A percentile compares a stretch with the other conserved stretches of the same genome.
Conservation (phyloP, 2,329 filamentous ascomycete species). For the Fusarium multiceps region DNA sequence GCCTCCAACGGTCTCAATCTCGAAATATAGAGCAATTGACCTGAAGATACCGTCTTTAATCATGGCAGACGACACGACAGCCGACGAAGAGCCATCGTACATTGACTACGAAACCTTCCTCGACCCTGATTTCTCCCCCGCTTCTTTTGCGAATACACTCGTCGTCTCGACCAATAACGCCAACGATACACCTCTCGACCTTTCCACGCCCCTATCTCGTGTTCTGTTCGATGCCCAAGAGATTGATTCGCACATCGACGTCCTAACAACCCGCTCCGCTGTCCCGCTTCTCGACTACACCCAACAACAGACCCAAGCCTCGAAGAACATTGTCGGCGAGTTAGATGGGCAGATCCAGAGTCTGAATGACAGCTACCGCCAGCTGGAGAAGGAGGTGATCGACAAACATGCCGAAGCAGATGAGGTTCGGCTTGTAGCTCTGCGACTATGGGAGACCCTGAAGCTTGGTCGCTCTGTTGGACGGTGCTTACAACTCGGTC, state of each 20-base stretch:
- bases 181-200: conserved; percentile 88
- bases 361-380: conserved; percentile 85
- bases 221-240: conserved; percentile 98
- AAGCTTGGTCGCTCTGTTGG: conserved; percentile 80
- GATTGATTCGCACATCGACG: conserved; percentile 94
- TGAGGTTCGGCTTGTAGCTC: conserved; percentile 80
- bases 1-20: conserved; percentile 8
- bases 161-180: conserved; percentile 92
- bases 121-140: conserved; percentile 81
- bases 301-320: conserved; percentile 76
- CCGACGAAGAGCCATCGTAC: conserved; percentile 76
- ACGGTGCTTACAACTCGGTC: conserved; percentile 81
- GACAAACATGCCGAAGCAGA: conserved; percentile 88
- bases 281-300: conserved; percentile 85
- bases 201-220: conserved; percentile 91
- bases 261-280: conserved; percentile 85
- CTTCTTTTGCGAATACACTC: conserved; percentile 87
- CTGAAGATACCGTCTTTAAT: not conserved
- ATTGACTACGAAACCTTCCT: conserved; percentile 96
- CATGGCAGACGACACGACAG: conserved; percentile 26
- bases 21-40: not conserved
- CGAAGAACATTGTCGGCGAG: conserved; percentile 76
- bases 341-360: conserved; percentile 83
- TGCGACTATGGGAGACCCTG: conserved; percentile 83
- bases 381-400: conserved; percentile 87